These are phyloP conservation scores for Suaeda aralocaspica DNA, from an alignment of 148 eudicot genomes.

Conservation along the genomic window DNA sequence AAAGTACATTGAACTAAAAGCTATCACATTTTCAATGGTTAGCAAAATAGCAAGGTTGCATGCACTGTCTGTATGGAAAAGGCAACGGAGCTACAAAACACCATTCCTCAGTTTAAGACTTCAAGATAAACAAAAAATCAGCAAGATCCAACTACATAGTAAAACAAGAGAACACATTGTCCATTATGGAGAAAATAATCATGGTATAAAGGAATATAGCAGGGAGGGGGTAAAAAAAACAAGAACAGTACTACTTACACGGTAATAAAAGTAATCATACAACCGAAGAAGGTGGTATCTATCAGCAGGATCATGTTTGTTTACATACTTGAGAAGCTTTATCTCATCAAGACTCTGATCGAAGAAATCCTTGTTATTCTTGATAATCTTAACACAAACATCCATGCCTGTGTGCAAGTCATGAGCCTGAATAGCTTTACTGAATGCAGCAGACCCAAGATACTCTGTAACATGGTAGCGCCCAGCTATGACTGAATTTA, in stretches of 20 bases:
- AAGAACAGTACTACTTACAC: slow-evolving; percentile 50
- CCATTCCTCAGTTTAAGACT: background rate
- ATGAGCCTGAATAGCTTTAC: slow-evolving; percentile 99
- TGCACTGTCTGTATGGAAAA: background rate
- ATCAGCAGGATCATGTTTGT: slow-evolving; percentile 96
- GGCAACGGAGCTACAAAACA: background rate
- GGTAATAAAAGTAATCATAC: slow-evolving; percentile 94
- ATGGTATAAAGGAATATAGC: background rate
- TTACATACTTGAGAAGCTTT: slow-evolving; percentile 92
- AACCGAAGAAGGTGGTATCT: slow-evolving; percentile 85
- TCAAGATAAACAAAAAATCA: background rate
- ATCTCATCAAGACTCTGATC: slow-evolving; percentile 99
- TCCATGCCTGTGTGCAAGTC: slow-evolving; percentile 99
- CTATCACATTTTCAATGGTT: background rate
- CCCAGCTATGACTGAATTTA: slow-evolving; percentile 93
- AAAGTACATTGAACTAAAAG: background rate
- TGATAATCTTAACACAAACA: slow-evolving; percentile 95
- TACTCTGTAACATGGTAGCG: slow-evolving; percentile 98
- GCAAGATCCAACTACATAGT: background rate
- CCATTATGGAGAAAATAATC: background rate
- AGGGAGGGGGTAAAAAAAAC: background rate
- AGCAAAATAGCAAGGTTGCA: background rate
- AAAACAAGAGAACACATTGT: background rate
- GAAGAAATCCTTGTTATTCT: slow-evolving; percentile 97
- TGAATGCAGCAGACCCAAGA: slow-evolving; percentile 99